Conservation (phyloP, 2,329 filamentous ascomycete species). For the Rhytidhysteron rufulum region DNA sequence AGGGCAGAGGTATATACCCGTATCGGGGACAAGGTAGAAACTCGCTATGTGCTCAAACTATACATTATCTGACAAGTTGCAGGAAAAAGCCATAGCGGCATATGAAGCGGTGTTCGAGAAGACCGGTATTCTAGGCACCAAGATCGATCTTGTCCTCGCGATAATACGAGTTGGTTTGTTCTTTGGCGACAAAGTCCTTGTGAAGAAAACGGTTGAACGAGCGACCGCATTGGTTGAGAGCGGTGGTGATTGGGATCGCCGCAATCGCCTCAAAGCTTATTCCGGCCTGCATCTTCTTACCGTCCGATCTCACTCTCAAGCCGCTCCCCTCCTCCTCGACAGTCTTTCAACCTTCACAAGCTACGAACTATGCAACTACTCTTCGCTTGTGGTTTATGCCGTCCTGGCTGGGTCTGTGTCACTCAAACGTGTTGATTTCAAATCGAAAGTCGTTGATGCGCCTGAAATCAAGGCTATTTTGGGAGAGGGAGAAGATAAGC, state of each 20-base stretch:
- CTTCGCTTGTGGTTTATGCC: conserved; percentile 88
- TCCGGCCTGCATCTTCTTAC: conserved; percentile 92
- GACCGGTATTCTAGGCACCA: conserved; percentile 92
- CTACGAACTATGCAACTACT: conserved; percentile 97
- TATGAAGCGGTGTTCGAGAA: conserved; percentile 95
- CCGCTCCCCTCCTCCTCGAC: conserved; percentile 90
- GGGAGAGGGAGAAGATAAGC: conserved; percentile 81
- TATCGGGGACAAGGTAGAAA: conserved; percentile 84
- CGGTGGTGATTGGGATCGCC: conserved; percentile 96
- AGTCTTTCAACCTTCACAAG: conserved; percentile 97
- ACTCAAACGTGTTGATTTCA: conserved; percentile 96
- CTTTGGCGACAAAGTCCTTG: conserved; percentile 86
- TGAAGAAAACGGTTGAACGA: conserved; percentile 91
- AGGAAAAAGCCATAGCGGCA: conserved; percentile 91
- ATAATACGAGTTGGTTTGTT: conserved; percentile 95
- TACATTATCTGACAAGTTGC: not conserved
- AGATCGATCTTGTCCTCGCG: conserved; percentile 94
- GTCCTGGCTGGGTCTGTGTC: conserved; percentile 92
- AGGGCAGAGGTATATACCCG: conserved; percentile 93
- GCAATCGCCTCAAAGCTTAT: conserved; percentile 98
- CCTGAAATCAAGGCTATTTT: conserved; percentile 98
- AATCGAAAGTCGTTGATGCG: conserved; percentile 96
- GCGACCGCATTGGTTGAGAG: conserved; percentile 87
- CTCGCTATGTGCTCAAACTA: conserved; percentile 7
- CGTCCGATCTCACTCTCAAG: conserved; percentile 82